A percentile compares a stretch with the other conserved stretches of the same genome.
These are phyloP conservation scores for Tilletiopsis washingtonensis DNA, from an alignment of 1,284 basidiomycete species.

Conservation along the genomic window DNA sequence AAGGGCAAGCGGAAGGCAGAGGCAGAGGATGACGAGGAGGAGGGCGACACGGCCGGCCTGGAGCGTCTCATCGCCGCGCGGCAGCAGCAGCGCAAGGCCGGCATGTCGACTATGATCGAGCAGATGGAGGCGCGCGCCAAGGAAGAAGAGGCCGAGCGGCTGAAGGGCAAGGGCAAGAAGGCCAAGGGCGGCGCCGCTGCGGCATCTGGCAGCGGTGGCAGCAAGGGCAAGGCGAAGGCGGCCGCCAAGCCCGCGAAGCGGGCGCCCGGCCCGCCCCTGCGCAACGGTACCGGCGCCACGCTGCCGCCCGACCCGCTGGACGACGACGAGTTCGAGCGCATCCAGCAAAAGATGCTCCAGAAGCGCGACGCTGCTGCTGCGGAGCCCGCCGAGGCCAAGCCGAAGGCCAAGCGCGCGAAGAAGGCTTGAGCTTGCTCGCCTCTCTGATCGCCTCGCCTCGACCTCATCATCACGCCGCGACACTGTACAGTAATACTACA, in stretches of 20 bases:
- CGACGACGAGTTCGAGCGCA: conserved; percentile 11
- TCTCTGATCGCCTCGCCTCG: too few relatives aligned
- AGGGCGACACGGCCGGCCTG: conserved; percentile 5
- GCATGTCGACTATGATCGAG: not conserved
- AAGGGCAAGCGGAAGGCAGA: conserved; percentile 17
- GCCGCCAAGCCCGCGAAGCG: not conserved
- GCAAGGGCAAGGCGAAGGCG: not conserved
- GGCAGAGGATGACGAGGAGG: conserved; percentile 10
- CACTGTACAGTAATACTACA: too few relatives aligned
- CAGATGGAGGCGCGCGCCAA: not conserved
- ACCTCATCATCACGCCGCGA: too few relatives aligned
- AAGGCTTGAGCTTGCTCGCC: too few relatives aligned
- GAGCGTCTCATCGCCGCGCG: not conserved
- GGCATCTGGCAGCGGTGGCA: too few relatives aligned
- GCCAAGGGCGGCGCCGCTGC: not conserved
- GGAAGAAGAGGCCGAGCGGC: too few relatives aligned
- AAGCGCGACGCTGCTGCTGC: too few relatives aligned
- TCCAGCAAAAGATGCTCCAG: too few relatives aligned
- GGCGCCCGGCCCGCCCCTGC: too few relatives aligned
- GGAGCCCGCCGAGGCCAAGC: too few relatives aligned
- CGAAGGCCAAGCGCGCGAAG: too few relatives aligned
- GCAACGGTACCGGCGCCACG: conserved; percentile 26
- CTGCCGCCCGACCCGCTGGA: conserved; percentile 20
- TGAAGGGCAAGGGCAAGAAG: not conserved
- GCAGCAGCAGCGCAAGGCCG: not conserved